Base-by-base conservation (phyloP, 1,139 yeast genomes). In the Diutina rugosa region DNA sequence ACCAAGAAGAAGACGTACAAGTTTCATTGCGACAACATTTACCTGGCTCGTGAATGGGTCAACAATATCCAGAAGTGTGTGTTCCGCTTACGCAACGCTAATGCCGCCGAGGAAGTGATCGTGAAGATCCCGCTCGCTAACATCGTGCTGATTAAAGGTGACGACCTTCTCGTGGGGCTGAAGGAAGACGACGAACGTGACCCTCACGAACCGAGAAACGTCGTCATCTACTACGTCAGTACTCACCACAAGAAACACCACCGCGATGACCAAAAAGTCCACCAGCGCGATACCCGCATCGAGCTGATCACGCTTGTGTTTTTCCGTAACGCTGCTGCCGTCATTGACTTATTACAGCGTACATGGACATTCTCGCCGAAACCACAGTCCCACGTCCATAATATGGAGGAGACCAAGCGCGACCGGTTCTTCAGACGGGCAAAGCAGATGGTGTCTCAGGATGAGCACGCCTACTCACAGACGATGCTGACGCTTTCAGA, bases 21-120 rank as follows among this genome's bases (percentile, higher is more conserved):
- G 54, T 86, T 91, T 63, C 79, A 79, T 59, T 87, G 96, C 0
- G 97, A 90, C 63, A 84, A 86, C 49, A 71, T 80, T 26, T 81
- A 77, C 59, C 74, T 85, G 6, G 97, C 97, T 0, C 76, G 87
- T 58, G 80, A 83, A 49, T 91, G 98, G 98, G 85, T 82, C 55
- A 84, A 84, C 58, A 73, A 80, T 18, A 70, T 91, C 55, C 87
- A 88, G 60, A 88, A 87, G 63, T 84, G 86, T 58, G 82, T 89
- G 2, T 91, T 91, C 68, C 72, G 71, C 58, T 62, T 71, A 45
- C 77, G 90, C 7, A 79, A 86, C 56, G 75, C 87, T 55, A 87
- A 88, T 65, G 74, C 78, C 48, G 85, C 85, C 21, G 85, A 85
- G 62, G 85, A 85, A 60, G 95, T 90, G 9, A 79, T 87, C 46